Conservation (phyloP, 106 monocot species). For the Ottelia alismoides region DNA sequence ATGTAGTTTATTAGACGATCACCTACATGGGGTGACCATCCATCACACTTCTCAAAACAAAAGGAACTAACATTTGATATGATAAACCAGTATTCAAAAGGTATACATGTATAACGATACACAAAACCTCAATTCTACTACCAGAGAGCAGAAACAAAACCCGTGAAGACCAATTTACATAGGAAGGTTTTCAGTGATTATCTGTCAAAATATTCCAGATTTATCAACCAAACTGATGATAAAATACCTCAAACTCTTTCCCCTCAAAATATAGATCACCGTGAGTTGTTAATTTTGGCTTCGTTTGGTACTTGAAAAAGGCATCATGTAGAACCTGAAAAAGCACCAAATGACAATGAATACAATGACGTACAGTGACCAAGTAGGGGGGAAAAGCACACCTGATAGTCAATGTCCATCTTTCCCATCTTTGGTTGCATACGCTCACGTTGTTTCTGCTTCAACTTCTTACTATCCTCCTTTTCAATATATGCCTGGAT, state of each 20-base stretch:
- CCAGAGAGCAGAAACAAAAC: no score
- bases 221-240: not conserved
- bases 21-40: no score
- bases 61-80: no score
- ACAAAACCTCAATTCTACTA: no score
- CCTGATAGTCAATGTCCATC: conserved; percentile 99
- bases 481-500: conserved; percentile 97
- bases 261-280: conserved; percentile 98
- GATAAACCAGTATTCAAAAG: no score
- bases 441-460: conserved; percentile 95
- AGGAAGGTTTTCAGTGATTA: no score
- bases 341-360: not conserved
- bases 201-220: no score
- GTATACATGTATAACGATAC: no score
- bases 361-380: not conserved
- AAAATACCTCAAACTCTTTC: conserved; percentile 95
- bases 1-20: no score
- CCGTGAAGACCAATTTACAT: no score
- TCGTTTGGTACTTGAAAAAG: conserved; percentile 99
- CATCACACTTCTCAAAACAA: no score
- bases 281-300: conserved; percentile 85
- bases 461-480: conserved; percentile 97
- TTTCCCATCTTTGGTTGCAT: conserved; percentile 99
- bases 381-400: no score
- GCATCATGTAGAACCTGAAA: conserved; percentile 98